Evolutionary conservation across 331 rosid species (phyloP), one percentile per base, ranked within the genome.

Genomic region (Ulmus americana): DNA sequence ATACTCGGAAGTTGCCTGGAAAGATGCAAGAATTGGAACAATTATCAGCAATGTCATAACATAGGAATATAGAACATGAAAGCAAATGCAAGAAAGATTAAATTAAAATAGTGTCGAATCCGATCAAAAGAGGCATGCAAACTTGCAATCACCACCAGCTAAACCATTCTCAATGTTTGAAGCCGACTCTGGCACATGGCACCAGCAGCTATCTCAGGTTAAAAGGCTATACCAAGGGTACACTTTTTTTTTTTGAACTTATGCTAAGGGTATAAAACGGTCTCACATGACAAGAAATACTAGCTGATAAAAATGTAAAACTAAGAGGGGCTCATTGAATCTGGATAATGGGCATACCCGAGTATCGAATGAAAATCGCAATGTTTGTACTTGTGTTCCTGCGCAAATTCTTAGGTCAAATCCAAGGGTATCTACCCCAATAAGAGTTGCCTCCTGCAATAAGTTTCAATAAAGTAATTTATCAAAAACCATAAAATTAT

Each of bases 381-480:
- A 79, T 7, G 95, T 86, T 78, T 86, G 95, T 65, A 92, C 84
- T 77, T 89, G 96, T 71, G 95, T 85, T 74, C 95, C 97, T 20
- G 95, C 83, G 74, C 98, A 92, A 68, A 92, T 86, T 77, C 96
- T 85, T 54, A 86, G 45, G 74, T 89, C 97, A 79, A 88, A 82
- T 61, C 98, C 98, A 68, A 92, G 85, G 62, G 98, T 86, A 67
- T 92, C 98, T 42, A 92, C 71, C 50, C 82, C 73, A 39, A 76
- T 83, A 76, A 92, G 74, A 75, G 78, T 81, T 69, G 86, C 98
- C 84, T 92, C 98, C 98, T 92, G 90, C 75, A 74, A 48, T 40
- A 20, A 60, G 60, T 67, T 55, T 67, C 57, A 61, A 71, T 39
- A 39, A 74, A 50, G n/a, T 2, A 28, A 28, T 28, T 28, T 28